Percentiles rank a stretch among this genome's conserved stretches.
Conservation (phyloP, 768 basidiomycete species). For the Strobilomyces dryophilus region DNA sequence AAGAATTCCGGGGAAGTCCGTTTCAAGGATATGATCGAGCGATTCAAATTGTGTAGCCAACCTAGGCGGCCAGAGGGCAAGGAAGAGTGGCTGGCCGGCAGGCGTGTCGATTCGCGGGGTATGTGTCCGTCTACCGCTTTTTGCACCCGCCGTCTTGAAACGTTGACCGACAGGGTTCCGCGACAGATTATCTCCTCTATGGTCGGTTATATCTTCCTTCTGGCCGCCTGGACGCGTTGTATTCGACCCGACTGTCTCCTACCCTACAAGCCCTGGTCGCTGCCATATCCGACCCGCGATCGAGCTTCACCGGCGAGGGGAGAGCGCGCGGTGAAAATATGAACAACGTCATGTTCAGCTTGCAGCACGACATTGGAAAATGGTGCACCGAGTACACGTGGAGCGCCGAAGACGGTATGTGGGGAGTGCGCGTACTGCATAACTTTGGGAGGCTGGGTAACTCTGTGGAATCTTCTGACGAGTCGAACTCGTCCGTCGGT, state of each 20-base stretch:
- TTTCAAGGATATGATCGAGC: conserved; percentile 87
- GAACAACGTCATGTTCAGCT: conserved; percentile 74
- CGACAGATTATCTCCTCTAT: conserved; percentile 86
- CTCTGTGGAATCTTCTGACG: conserved; percentile 35
- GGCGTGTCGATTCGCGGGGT: conserved; percentile 76
- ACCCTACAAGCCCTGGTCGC: conserved; percentile 82
- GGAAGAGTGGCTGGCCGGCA: conserved; percentile 80
- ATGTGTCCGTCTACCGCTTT: conserved; percentile 19
- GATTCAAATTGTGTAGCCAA: conserved; percentile 79
- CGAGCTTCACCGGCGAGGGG: conserved; percentile 40
- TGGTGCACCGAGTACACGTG: conserved; percentile 94
- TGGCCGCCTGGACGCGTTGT: conserved; percentile 83
- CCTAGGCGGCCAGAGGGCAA: conserved; percentile 76
- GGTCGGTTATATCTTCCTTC: conserved; percentile 89
- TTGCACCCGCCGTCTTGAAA: conserved; percentile 7
- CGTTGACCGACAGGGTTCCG: conserved; percentile 19
- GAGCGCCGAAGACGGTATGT: conserved; percentile 93
- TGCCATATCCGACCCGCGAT: conserved; percentile 78
- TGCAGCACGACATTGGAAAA: conserved; percentile 90
- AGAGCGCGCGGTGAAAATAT: conserved; percentile 41
- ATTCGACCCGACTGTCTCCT: conserved; percentile 74
- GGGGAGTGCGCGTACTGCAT: conserved; percentile 81
- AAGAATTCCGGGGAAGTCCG: conserved; percentile 65
- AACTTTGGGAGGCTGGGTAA: conserved; percentile 78
- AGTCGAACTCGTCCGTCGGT: conserved; percentile 19